Base-by-base conservation (phyloP, 352 stramenopile genomes). In the Phytophthora europaea region DNA sequence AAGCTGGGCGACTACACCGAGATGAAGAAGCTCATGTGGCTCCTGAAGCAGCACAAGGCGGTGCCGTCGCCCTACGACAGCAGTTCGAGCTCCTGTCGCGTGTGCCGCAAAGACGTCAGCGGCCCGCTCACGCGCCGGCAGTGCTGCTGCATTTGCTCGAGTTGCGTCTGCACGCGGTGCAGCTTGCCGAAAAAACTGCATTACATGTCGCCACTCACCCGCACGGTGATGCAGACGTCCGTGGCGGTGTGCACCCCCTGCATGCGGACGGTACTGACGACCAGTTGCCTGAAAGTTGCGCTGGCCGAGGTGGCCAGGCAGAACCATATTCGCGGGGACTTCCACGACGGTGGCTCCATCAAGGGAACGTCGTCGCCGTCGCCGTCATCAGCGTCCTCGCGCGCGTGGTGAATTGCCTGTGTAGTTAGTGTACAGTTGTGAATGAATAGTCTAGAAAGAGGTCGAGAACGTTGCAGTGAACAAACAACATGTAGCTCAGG, bases 21-120 rank as follows among this genome's bases (percentile, higher is more conserved):
- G 62, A 77, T 79, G 66, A 81, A 81, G 65, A 81, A 81, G 33
- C 71, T 79, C 20, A 51, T 64, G 57, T 81, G 71, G 66, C 54
- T 79, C 23, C 38, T 79, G 53, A 73, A 66, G 23, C 73, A 79
- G 48, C 67, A 66, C 53, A 78, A 75, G 54, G 5, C 38, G 5
- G 4, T 47, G 16, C 31, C 47, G 8, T 40, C 50, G 9, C 31
- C 47, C 15, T 40, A 70, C 33, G 6, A 60, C 45, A 67, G 47
- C 45, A 73, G 55, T 16, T 65, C 59, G 2, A 36, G 38, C 3
- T 61, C 13, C 33, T 84, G 75, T 59, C 63, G 61, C 18, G 59
- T 81, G 65, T 84, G 75, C 43, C 43, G 67, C 18, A 76, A 75
- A 12, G 60, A 75, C 33, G 40, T 78, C 15, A 63, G 72, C 18